Evolutionary conservation across 1,284 basidiomycete species (phyloP), one percentile per base, ranked within the genome.

Genomic region (Melampsora larici-populina): DNA sequence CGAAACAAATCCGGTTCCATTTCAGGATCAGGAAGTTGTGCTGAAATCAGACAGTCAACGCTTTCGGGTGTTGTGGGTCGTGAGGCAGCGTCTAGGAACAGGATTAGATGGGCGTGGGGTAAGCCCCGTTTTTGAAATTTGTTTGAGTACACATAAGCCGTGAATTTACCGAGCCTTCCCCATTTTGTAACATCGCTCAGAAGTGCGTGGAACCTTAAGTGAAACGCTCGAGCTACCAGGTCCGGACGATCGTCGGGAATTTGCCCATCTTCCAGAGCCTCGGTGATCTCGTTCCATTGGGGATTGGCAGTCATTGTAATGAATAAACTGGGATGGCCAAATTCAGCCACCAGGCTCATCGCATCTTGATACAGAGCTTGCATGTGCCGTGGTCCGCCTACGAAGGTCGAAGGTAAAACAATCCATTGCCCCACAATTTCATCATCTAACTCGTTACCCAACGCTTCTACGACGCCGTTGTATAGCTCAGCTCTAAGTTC

Each of bases 61-160:
- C 26, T 3, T n/a, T 2, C 31, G 0, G 70, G 26, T 1, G 55
- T 36, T 4, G 18, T 17, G 8, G 70, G 70, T 2, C 21, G 1
- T 7, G n/a, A 26, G 11, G 1, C 24, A 36, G 3, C 2, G 36
- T 33, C 51, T 2, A 71, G 36, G 8, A 33, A 51, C 13, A 71
- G 9, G 31, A 71, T 62, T 7, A 71, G 6, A 75, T 88, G 87
- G 79, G 86, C 84, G 70, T 88, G 87, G 2, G 86, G 86, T 0
- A 88, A 83, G 0, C 86, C 86, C 0, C 85, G 81, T 78, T 87
- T 88, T 79, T 88, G 87, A 70, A 86, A 88, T 79, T 88, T 86
- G 77, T 87, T 86, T 0, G 84, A 84, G 74, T n/a, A n/a, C n/a
- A n/a, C n/a, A n/a, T n/a, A n/a, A n/a, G n/a, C n/a, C n/a, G n/a